Evolutionary conservation across 1,139 yeast species (phyloP).

Genomic region (Suhomyces anneliseae): DNA sequence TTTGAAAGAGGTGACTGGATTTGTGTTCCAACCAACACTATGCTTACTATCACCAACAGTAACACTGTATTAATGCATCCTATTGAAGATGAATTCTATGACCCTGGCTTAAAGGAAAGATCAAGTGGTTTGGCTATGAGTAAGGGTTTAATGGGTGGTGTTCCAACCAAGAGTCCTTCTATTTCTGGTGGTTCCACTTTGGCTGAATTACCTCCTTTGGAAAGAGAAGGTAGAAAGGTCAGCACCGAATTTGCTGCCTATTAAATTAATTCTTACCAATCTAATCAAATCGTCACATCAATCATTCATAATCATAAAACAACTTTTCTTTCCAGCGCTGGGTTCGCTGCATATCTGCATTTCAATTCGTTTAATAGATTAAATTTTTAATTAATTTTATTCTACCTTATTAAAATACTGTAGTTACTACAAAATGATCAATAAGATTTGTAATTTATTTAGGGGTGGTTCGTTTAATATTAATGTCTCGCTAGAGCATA

Average conservation of each 20-base stretch:
- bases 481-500: neutral
- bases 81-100: slow-evolving; percentile 83
- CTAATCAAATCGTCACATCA: neutral
- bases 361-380: too few species aligned
- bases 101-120: slow-evolving; percentile 63
- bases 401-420: too few species aligned
- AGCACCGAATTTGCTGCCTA: slow-evolving; percentile 5
- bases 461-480: neutral
- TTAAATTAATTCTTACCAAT: neutral
- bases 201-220: slow-evolving; percentile 75
- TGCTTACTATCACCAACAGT: slow-evolving; percentile 70
- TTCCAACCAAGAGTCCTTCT: slow-evolving; percentile 29
- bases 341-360: neutral
- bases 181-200: slow-evolving; percentile 41
- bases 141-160: slow-evolving; percentile 84
- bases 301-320: too few species aligned
- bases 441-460: neutral
- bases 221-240: slow-evolving; percentile 70
- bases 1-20: slow-evolving; percentile 98
- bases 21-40: slow-evolving; percentile 90
- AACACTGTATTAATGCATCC: slow-evolving; percentile 92
- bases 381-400: too few species aligned
- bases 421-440: neutral
- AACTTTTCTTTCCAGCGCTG: neutral
- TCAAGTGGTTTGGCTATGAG: slow-evolving; percentile 82